Percentiles rank a stretch among this genome's conserved stretches.
Evolutionary conservation across 2,329 filamentous ascomycete species (phyloP).

Genomic region (Alternaria panax): DNA sequence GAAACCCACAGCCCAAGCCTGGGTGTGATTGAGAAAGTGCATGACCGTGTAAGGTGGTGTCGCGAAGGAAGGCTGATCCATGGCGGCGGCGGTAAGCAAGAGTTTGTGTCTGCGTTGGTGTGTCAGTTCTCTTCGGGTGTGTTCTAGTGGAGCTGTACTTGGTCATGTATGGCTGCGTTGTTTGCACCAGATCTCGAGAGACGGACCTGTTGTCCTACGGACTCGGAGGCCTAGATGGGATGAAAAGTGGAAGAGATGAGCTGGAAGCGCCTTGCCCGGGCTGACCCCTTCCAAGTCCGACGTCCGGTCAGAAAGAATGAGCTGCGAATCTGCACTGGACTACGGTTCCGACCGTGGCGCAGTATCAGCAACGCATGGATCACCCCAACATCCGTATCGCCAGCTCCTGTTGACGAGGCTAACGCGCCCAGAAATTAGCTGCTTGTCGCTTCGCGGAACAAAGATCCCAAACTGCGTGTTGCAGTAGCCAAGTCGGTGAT

Average conservation of each 20-base stretch:
- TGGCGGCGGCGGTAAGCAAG: slow-evolving; percentile 11
- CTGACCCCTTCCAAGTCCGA: no score
- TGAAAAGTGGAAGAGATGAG: not conserved
- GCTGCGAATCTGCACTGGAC: no score
- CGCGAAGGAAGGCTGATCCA: slow-evolving; percentile 15
- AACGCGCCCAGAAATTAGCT: no score
- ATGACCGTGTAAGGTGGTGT: slow-evolving; percentile 30
- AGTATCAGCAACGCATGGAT: no score
- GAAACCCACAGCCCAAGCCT: slow-evolving; percentile 41
- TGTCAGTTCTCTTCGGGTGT: not conserved
- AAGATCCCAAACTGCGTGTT: no score
- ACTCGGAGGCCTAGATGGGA: slow-evolving; percentile 29
- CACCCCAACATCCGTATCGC: no score
- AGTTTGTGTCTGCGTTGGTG: not conserved
- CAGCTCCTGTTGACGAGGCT: no score
- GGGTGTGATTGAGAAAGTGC: slow-evolving; percentile 43
- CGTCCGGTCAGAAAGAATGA: no score
- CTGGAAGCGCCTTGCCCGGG: no score
- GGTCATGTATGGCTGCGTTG: not conserved
- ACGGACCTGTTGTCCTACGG: slow-evolving; percentile 3
- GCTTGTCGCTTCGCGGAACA: no score
- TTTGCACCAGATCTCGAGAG: not conserved
- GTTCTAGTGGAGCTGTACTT: not conserved
- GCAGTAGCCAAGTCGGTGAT: no score
- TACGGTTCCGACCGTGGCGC: no score